Evolutionary conservation across 495 filamentous ascomycete species (phyloP).

Genomic region (Podospora australis): DNA sequence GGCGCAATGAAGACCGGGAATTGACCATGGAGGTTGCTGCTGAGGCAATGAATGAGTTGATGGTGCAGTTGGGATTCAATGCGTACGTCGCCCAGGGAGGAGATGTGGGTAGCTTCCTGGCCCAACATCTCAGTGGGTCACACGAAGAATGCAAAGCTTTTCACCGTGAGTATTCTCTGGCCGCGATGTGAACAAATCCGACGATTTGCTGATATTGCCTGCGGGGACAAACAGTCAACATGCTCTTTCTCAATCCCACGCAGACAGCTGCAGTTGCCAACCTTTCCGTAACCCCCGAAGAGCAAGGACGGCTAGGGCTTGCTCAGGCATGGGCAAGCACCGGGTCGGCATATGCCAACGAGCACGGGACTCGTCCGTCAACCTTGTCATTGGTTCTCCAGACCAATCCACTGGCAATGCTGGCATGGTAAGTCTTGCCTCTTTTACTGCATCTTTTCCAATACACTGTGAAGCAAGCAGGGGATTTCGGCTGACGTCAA

Average conservation of each 20-base stretch:
- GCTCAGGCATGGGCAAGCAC: constrained; percentile 9
- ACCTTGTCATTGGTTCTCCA: constrained; percentile 56
- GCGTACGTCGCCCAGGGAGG: constrained; percentile 62
- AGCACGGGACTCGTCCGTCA: constrained; percentile 54
- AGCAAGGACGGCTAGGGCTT: constrained; percentile 7
- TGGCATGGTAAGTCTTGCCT: constrained; percentile 64
- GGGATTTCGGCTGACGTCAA: too few species aligned
- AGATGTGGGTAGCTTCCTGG: constrained; percentile 54
- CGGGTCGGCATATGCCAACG: constrained; percentile 48
- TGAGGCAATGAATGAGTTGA: constrained; percentile 50
- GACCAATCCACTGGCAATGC: constrained; percentile 53
- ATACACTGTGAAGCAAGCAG: too few species aligned
- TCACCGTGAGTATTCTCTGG: constrained; percentile 27
- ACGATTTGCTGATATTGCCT: constrained; percentile 1
- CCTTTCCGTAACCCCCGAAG: constrained; percentile 9
- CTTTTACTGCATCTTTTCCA: too few species aligned
- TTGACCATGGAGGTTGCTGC: constrained; percentile 38
- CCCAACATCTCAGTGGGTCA: constrained; percentile 32
- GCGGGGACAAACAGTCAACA: constrained; percentile 20
- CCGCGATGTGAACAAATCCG: neutral
- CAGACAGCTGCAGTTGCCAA: constrained; percentile 11
- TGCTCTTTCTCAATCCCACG: constrained; percentile 16
- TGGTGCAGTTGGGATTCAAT: constrained; percentile 53
- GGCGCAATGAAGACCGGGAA: constrained; percentile 43
- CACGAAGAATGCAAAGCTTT: constrained; percentile 36